Conservation (phyloP, 2,329 filamentous ascomycete genomes). For the Penicillium sp. region DNA sequence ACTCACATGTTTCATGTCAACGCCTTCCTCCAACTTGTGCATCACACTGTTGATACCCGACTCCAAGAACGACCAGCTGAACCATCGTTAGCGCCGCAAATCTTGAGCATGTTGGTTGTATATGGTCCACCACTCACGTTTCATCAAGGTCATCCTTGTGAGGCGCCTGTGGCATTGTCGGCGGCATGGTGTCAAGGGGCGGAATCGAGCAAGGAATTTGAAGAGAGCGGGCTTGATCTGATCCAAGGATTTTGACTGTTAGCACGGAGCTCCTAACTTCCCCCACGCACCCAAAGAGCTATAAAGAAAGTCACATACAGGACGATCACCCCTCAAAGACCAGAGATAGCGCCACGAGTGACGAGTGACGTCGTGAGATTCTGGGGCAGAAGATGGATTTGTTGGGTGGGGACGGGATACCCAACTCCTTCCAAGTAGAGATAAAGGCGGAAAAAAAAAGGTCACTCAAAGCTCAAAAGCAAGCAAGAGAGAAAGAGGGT, state of each 20-base stretch:
- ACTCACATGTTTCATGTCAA: slow-evolving; percentile 82
- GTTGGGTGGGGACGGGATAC: background rate
- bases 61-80: slow-evolving; percentile 86
- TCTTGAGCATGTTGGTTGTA: background rate
- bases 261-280: background rate
- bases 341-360: slow-evolving; percentile 1
- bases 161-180: slow-evolving; percentile 46
- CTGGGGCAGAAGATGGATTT: background rate
- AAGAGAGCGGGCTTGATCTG: background rate
- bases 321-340: background rate
- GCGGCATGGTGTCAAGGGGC: slow-evolving; percentile 31
- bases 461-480: slow-evolving; percentile 1
- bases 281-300: background rate
- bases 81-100: slow-evolving; percentile 17
- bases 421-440: background rate
- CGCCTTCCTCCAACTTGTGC: slow-evolving; percentile 84
- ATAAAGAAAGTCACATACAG: background rate
- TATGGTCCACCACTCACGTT: slow-evolving; percentile 53
- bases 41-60: slow-evolving; percentile 89
- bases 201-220: background rate
- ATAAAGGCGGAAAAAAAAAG: background rate
- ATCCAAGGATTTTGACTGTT: background rate
- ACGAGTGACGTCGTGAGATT: background rate
- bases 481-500: slow-evolving; percentile 1
- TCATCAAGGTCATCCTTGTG: slow-evolving; percentile 60